phyloP scores from a whole-genome alignment of 1,284 basidiomycete genomes.

The Mycena sp. region DNA sequence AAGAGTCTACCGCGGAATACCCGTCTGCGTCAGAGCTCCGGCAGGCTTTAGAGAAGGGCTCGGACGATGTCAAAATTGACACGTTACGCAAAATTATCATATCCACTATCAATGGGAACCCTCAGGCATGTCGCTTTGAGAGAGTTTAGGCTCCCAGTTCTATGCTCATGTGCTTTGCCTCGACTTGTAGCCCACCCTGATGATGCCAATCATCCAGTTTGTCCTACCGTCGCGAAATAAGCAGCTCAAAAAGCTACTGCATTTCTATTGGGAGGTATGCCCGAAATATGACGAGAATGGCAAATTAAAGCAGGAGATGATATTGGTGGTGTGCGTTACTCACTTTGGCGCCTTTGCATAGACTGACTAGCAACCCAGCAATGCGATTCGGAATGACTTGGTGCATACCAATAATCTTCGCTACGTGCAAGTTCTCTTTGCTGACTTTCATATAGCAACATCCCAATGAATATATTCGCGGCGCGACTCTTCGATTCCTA shows the following conservation, averaged over 20 bases:
- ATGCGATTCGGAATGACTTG: conserved; percentile 97
- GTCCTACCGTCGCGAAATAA: conserved; percentile 96
- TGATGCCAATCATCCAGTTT: conserved; percentile 99
- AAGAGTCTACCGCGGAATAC: conserved; percentile 80
- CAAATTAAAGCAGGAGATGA: conserved; percentile 99
- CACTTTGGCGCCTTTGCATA: conserved; percentile 11
- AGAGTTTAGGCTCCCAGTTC: background rate
- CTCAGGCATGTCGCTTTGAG: conserved; percentile 61
- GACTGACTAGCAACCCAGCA: conserved; percentile 59
- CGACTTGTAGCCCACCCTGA: conserved; percentile 74
- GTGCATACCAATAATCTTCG: conserved; percentile 53
- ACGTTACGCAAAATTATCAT: conserved; percentile 96
- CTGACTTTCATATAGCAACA: conserved; percentile 79
- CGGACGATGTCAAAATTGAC: conserved; percentile 98
- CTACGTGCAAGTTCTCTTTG: background rate
- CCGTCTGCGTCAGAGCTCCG: conserved; percentile 90
- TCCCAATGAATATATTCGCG: conserved; percentile 99
- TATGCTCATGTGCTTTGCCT: conserved; percentile 1
- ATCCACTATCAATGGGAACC: conserved; percentile 95
- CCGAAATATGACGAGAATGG: conserved; percentile 98
- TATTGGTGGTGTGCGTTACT: conserved; percentile 90
- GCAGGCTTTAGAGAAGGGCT: conserved; percentile 90
- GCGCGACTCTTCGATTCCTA: conserved; percentile 95
- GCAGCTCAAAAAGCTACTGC: conserved; percentile 97
- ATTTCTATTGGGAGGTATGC: conserved; percentile 99